A percentile compares a stretch with the other conserved stretches of the same genome.
Conservation (phyloP, 345 rosid species). For the Eutrema heterophyllum region DNA sequence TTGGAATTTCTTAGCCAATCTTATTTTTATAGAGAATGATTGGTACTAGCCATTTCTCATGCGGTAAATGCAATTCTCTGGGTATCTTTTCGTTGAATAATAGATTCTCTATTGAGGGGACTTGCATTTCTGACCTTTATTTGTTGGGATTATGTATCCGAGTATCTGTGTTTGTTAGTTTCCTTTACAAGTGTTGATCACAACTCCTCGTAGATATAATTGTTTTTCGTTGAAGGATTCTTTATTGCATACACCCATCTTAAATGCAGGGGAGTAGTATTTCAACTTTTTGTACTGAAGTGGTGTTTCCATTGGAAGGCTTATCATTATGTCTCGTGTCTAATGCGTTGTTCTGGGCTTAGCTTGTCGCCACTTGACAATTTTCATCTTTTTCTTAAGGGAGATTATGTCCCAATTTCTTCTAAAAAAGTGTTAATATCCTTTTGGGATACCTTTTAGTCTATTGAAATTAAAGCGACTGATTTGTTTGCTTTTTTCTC, state of each 20-base stretch:
- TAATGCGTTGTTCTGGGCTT: background rate
- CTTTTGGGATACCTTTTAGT: background rate
- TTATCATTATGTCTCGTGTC: background rate
- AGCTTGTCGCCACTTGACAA: background rate
- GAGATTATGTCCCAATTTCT: background rate
- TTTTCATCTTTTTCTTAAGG: background rate
- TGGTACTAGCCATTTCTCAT: background rate
- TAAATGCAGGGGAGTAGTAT: slow-evolving; percentile 22
- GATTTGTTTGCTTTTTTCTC: background rate
- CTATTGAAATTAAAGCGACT: background rate
- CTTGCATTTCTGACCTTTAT: background rate
- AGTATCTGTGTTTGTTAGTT: background rate
- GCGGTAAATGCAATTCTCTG: background rate
- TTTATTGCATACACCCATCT: background rate
- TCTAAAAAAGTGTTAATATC: background rate
- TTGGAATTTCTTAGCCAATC: background rate
- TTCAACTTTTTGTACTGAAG: slow-evolving; percentile 10
- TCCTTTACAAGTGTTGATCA: background rate
- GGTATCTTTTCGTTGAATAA: background rate
- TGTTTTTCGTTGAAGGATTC: background rate
- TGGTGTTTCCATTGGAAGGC: slow-evolving; percentile 13
- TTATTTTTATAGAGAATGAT: background rate
- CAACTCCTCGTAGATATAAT: background rate
- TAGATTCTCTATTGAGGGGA: background rate
- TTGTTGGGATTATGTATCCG: background rate